Conservation (phyloP, 345 rosid species). For the Aquilaria malaccensis region DNA sequence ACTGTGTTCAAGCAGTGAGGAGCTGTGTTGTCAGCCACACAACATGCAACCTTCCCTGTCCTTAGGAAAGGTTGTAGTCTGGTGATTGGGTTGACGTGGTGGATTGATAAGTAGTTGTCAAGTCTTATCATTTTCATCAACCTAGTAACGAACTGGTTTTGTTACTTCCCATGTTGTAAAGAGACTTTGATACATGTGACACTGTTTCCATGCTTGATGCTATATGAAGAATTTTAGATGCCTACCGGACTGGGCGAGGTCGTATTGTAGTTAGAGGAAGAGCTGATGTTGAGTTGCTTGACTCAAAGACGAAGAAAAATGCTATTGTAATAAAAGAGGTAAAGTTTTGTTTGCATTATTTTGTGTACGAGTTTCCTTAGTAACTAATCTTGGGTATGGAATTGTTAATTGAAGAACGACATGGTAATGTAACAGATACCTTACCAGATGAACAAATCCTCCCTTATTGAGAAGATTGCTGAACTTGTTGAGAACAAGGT, state of each 20-base stretch:
- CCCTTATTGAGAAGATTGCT: slow-evolving; percentile 92
- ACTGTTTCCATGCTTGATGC: slow-evolving; percentile 15
- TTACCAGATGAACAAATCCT: slow-evolving; percentile 87
- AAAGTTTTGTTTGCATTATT: slow-evolving; percentile 10
- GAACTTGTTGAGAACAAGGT: slow-evolving; percentile 95
- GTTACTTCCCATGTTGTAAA: no score
- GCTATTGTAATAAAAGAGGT: slow-evolving; percentile 92
- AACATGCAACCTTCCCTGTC: no score
- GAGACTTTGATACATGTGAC: no score
- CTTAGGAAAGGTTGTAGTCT: no score
- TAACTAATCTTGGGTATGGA: not conserved
- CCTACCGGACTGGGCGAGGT: slow-evolving; percentile 90
- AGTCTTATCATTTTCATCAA: no score
- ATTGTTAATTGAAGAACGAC: not conserved
- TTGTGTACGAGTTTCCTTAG: not conserved
- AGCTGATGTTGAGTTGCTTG: slow-evolving; percentile 73
- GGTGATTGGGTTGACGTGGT: no score
- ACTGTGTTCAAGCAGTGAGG: no score
- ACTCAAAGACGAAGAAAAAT: slow-evolving; percentile 64
- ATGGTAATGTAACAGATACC: slow-evolving; percentile 60
- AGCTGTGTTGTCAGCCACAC: no score
- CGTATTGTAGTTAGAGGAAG: slow-evolving; percentile 83
- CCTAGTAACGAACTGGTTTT: no score
- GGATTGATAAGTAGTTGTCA: no score
- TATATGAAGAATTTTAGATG: slow-evolving; percentile 66